A percentile compares a stretch with the other conserved stretches of the same genome.
These are phyloP conservation scores for Candida ulmi DNA, from an alignment of 805 yeast genomes.

Conservation along the genomic window DNA sequence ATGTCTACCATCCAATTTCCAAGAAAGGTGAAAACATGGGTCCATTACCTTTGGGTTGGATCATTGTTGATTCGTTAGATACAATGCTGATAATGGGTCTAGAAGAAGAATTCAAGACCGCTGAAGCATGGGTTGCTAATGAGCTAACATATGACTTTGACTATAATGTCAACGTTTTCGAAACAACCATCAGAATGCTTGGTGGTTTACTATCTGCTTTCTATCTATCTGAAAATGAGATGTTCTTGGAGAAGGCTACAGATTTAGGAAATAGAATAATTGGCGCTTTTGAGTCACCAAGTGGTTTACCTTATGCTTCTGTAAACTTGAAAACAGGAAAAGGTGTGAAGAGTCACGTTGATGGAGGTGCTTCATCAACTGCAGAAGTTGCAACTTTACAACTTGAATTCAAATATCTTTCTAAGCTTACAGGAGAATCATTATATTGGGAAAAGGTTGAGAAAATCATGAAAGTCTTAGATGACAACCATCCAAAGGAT, in stretches of 20 bases:
- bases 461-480: constrained; percentile 63
- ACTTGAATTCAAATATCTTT: constrained; percentile 77
- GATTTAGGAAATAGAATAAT: constrained; percentile 70
- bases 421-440: constrained; percentile 73
- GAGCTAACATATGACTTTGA: constrained; percentile 69
- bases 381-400: constrained; percentile 89
- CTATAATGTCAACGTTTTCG: constrained; percentile 76
- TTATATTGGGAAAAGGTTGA: constrained; percentile 79
- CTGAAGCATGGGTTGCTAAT: constrained; percentile 68
- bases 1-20: constrained; percentile 66
- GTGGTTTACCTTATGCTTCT: constrained; percentile 77
- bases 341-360: constrained; percentile 57
- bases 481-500: constrained; percentile 54
- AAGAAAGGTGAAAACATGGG: constrained; percentile 70
- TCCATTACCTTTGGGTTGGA: constrained; percentile 83
- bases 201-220: constrained; percentile 89
- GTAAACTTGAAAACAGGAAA: constrained; percentile 63
- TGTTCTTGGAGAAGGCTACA: constrained; percentile 72
- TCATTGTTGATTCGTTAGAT: constrained; percentile 82
- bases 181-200: constrained; percentile 90
- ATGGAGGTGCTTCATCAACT: constrained; percentile 76
- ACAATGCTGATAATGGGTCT: constrained; percentile 69
- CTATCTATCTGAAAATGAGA: constrained; percentile 60
- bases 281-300: constrained; percentile 58
- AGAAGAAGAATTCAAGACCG: constrained; percentile 53